A percentile compares a stretch with the other conserved stretches of the same genome.
phyloP scores from a whole-genome alignment of 352 stramenopile species.

The Phytophthora foliorum region DNA sequence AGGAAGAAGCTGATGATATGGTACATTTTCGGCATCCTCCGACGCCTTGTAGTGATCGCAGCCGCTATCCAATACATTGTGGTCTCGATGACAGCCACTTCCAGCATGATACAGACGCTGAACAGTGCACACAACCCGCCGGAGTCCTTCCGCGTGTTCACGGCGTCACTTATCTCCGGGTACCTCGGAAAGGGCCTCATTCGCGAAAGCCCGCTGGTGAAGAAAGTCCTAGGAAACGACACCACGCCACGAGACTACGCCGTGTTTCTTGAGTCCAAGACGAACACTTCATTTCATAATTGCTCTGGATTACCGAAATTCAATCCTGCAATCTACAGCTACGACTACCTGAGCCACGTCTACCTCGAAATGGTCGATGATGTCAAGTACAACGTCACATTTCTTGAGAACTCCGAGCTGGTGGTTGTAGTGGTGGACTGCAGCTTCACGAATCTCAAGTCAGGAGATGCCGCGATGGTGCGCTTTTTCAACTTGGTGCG shows the following conservation, averaged over 20 bases:
- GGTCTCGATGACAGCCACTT: conserved; percentile 36
- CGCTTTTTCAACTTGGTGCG: conserved; percentile 49
- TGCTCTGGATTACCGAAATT: conserved; percentile 22
- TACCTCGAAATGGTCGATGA: conserved; percentile 30
- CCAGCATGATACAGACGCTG: conserved; percentile 24
- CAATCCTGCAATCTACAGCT: conserved; percentile 42
- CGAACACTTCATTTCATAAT: conserved; percentile 19
- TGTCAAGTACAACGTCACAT: conserved; percentile 50
- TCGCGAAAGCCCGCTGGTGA: conserved; percentile 41
- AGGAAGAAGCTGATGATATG: conserved; percentile 24
- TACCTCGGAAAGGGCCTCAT: conserved; percentile 46
- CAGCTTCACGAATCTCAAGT: conserved; percentile 36
- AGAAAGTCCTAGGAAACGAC: conserved; percentile 19
- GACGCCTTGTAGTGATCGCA: conserved; percentile 37
- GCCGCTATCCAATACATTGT: conserved; percentile 45
- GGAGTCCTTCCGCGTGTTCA: conserved; percentile 20
- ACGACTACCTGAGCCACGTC: conserved; percentile 42
- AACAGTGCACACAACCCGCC: conserved; percentile 21
- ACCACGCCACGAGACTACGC: conserved; percentile 40
- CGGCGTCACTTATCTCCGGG: conserved; percentile 26
- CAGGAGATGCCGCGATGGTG: conserved; percentile 16
- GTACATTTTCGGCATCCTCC: conserved; percentile 35
- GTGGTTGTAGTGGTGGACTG: conserved; percentile 57
- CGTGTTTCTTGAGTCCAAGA: conserved; percentile 29
- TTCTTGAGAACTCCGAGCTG: conserved; percentile 43